Conservation (phyloP, 1,284 basidiomycete species). For the Leccinum subfulvum region DNA sequence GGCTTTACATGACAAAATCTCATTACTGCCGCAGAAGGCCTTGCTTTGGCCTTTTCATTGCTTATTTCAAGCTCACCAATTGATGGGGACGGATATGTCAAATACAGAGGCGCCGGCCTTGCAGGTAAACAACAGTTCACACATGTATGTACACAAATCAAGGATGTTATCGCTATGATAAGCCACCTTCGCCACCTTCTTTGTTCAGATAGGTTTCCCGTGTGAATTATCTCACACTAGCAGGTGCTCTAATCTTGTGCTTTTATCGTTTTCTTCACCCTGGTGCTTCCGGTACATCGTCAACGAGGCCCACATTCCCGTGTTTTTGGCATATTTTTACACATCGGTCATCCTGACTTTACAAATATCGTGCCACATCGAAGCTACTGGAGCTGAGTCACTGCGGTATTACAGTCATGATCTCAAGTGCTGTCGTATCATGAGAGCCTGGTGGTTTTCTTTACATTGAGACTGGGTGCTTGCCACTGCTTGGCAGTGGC, state of each 20-base stretch:
- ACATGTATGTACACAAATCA: not conserved
- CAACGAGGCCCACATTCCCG: no score
- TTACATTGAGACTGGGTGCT: not conserved
- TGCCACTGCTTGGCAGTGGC: no score
- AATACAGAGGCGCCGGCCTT: not conserved
- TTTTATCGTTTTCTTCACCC: not conserved
- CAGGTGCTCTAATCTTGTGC: not conserved
- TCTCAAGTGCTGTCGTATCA: not conserved
- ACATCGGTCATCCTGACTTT: not conserved
- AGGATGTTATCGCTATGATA: not conserved
- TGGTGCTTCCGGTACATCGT: no score
- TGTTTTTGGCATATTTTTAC: no score
- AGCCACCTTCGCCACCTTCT: not conserved
- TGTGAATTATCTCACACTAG: not conserved
- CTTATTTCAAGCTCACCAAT: not conserved
- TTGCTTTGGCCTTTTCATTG: not conserved
- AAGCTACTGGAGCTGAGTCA: no score
- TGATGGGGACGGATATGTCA: not conserved
- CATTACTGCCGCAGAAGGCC: not conserved
- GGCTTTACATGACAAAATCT: not conserved
- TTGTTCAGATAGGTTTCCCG: not conserved
- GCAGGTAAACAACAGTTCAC: not conserved
- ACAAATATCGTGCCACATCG: not conserved
- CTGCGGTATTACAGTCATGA: no score
- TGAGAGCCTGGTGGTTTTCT: not conserved